Evolutionary conservation across 805 yeast genomes (phyloP).

Genomic region (Myxozyma melibiosi): DNA sequence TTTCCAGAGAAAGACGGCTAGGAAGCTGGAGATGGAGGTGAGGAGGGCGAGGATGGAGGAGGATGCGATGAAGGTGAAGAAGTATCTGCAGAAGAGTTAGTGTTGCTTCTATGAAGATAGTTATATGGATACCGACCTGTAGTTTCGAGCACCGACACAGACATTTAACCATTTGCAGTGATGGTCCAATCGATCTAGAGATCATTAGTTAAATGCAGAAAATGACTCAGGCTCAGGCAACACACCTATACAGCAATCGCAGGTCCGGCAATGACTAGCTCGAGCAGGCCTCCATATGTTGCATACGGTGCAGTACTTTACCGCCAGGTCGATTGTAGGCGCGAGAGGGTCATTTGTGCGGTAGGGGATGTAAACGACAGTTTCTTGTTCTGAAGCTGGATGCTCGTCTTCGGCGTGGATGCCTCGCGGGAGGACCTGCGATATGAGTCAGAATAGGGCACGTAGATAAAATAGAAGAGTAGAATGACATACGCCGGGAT

Average conservation of each 20-base stretch:
- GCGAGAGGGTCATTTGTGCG: background rate
- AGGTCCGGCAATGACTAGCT: conserved; percentile 14
- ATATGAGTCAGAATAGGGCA: too few species aligned
- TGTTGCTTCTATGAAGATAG: background rate
- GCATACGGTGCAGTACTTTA: conserved; percentile 16
- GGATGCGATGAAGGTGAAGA: conserved; percentile 1
- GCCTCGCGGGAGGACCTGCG: too few species aligned
- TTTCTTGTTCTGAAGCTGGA: background rate
- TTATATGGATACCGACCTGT: conserved; percentile 6
- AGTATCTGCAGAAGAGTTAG: background rate
- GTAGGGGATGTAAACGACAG: background rate
- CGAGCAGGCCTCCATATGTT: conserved; percentile 20
- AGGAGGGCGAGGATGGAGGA: background rate
- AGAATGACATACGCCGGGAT: too few species aligned
- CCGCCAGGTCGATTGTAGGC: background rate
- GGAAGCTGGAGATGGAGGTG: background rate
- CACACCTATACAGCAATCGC: conserved; percentile 17
- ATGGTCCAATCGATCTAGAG: conserved; percentile 13
- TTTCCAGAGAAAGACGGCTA: background rate
- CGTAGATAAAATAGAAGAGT: too few species aligned
- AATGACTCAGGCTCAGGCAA: too few species aligned
- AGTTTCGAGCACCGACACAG: conserved; percentile 18
- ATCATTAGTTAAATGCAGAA: background rate
- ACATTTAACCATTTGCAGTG: conserved; percentile 19
- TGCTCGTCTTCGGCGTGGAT: too few species aligned